Evolutionary conservation across 1,284 basidiomycete species (phyloP).

Genomic region (Apiotrichum veenhuisii): DNA sequence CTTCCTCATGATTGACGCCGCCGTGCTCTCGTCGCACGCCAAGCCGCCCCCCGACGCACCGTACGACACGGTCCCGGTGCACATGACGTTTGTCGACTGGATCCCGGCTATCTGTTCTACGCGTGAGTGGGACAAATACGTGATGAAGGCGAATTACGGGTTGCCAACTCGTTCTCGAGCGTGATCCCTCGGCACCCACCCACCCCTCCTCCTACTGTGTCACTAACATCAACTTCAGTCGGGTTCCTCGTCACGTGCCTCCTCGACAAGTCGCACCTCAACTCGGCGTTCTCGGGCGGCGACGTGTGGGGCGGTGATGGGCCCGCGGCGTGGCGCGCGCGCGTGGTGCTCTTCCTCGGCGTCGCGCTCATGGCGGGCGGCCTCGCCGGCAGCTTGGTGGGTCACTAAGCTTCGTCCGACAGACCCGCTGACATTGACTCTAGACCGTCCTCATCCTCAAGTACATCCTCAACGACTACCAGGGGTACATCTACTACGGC

Average conservation of each 20-base stretch:
- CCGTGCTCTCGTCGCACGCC: slow-evolving; percentile 78
- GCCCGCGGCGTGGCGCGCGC: slow-evolving; percentile 80
- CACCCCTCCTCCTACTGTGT: neutral
- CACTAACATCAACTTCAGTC: slow-evolving; percentile 47
- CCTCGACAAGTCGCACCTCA: slow-evolving; percentile 89
- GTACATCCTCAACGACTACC: slow-evolving; percentile 74
- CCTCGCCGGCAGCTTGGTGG: slow-evolving; percentile 86
- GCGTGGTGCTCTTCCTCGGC: slow-evolving; percentile 86
- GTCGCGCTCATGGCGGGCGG: slow-evolving; percentile 97
- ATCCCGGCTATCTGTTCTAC: slow-evolving; percentile 90
- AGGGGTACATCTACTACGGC: slow-evolving; percentile 85
- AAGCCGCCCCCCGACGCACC: slow-evolving; percentile 66
- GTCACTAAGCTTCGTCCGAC: slow-evolving; percentile 23
- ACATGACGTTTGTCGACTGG: slow-evolving; percentile 91
- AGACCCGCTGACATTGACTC: slow-evolving; percentile 2
- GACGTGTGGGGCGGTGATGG: slow-evolving; percentile 57
- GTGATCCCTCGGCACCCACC: too few relatives aligned
- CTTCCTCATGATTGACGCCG: slow-evolving; percentile 95
- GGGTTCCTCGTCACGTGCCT: slow-evolving; percentile 91
- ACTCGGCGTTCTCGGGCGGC: slow-evolving; percentile 66
- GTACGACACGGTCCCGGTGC: slow-evolving; percentile 70
- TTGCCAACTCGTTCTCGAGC: too few relatives aligned
- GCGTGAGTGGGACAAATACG: slow-evolving; percentile 40
- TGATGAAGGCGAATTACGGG: too few relatives aligned
- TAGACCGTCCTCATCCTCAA: slow-evolving; percentile 89